Base-by-base conservation (phyloP, 225 moss, liverwort and hornwort species). In the Takakia lepidozioides region DNA sequence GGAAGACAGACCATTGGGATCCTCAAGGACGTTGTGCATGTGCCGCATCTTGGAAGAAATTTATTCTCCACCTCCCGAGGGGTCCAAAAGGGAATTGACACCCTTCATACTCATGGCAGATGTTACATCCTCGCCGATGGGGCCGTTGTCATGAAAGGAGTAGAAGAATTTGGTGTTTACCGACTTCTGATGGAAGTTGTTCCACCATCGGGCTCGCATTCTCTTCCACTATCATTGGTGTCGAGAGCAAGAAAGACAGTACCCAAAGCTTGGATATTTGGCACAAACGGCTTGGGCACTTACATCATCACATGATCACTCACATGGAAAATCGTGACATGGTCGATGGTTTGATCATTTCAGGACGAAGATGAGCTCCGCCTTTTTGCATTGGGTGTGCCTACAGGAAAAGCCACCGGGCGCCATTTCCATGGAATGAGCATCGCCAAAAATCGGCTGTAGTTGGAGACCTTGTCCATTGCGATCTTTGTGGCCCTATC, bases 21-120 rank as follows among this genome's bases (percentile, higher is more conserved):
- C 11, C 16, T 51, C 30, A 51, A 51, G 32, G 50, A 51, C 16
- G 50, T 51, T 25, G 30, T 51, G 3, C 50, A 51, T 19, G 29
- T 51, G 17, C 50, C 19, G 3, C 25, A 51, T 5, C 32, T 51
- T 51, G 50, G 50, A 4, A 3, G 32, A 51, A 32, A 32, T 51
- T 10, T 51, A 1, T 30, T 51, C 18, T 51, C 50, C n/a, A n/a
- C n/a, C n/a, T n/a, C n/a, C n/a, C n/a, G n/a, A n/a, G n/a, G n/a
- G n/a, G n/a, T n/a, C n/a, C 19, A 35, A 18, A 5, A 16, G 8
- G 50, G 30, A 9, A 51, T 51, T 34, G 50, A 51, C 5, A 34
- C 21, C 8, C 26, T 19, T 26, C 27, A 28, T n/a, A n/a, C 14
- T 10, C 3, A 26, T 30, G 32, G 50, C 8, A 35, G 30, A 6